Evolutionary conservation across 208 protist species (phyloP), one percentile per base, ranked within the genome.

Genomic region (Trypanosoma platydactyli): DNA sequence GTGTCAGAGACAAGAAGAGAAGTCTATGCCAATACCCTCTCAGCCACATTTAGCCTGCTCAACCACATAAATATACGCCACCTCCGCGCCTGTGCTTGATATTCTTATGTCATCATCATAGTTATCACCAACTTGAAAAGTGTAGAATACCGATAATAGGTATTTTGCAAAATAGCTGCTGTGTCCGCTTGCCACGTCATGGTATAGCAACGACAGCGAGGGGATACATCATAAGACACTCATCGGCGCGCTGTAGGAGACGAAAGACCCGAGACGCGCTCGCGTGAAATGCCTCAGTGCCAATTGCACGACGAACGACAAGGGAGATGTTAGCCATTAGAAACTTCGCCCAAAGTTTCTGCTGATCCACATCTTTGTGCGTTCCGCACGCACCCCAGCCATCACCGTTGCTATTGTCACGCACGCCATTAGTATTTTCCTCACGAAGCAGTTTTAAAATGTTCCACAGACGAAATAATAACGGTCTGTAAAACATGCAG

Each of bases 401-500:
- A 58, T 27, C 13, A 5, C 16, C 15, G 3, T 11, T 22, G 5
- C n/a, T 44, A 44, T 6, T 25, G 5, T n/a, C n/a, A n/a, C n/a
- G n/a, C n/a, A n/a, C n/a, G n/a, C n/a, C n/a, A n/a, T 44, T 20
- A 13, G 27, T 42, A 40, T 58, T 11, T 1, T 40, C 33, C 33
- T 44, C 7, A 12, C 16, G 16, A 22, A 64, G 41, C 25, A 16
- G 24, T 30, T 64, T 50, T 49, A 56, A 42, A 45, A 67, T 55
- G 20, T 4, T 25, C 61, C 61, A 67, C 27, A 67, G 24, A 22
- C 61, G 42, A 22, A 53, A 54, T 35, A 70, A 11, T 48, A 70
- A 48, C 0, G 64, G 64, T 46, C 35, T 48, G 41, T 70, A 70
- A 48, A 70, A 70, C 5, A 70, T 70, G 40, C 64, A 70, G 38